phyloP scores from a whole-genome alignment of 2,329 filamentous ascomycete species.

The Aureobasidium namibiae region DNA sequence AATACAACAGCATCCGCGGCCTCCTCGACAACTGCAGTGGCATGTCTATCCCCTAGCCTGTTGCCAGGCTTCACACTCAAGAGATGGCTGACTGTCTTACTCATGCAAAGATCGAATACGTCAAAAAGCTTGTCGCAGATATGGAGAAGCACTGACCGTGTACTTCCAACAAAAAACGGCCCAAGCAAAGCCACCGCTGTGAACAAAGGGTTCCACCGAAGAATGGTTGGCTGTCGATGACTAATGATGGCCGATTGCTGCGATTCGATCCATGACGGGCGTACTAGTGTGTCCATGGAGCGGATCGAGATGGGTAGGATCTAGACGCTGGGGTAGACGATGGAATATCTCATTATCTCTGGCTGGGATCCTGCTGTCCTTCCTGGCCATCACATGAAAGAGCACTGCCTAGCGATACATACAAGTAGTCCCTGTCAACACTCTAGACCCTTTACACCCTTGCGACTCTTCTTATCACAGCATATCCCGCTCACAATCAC shows the following conservation, averaged over 20 bases:
- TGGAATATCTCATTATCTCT: neutral
- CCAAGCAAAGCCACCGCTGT: conserved; percentile 4
- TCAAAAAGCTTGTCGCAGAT: conserved; percentile 7
- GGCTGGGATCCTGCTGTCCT: neutral
- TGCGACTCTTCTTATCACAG: neutral
- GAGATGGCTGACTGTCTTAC: neutral
- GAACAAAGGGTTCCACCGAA: neutral
- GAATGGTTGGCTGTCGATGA: conserved; percentile 9
- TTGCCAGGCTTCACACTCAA: neutral
- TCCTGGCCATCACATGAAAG: conserved; percentile 1
- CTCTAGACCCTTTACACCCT: neutral
- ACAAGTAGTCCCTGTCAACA: neutral
- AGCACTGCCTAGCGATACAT: neutral
- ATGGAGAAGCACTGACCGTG: conserved; percentile 2
- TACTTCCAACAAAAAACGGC: conserved; percentile 13
- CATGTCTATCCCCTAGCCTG: neutral
- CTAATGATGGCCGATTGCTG: conserved; percentile 6
- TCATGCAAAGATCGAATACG: neutral
- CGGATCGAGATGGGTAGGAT: conserved; percentile 1
- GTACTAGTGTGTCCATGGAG: conserved; percentile 9
- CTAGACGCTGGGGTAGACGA: neutral
- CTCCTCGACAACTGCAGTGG: neutral
- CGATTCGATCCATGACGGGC: conserved; percentile 10
- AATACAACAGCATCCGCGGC: neutral
- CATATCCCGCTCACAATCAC: neutral